Conservation (phyloP, 2,329 filamentous ascomycete genomes). For the Fusarium tuaranense region DNA sequence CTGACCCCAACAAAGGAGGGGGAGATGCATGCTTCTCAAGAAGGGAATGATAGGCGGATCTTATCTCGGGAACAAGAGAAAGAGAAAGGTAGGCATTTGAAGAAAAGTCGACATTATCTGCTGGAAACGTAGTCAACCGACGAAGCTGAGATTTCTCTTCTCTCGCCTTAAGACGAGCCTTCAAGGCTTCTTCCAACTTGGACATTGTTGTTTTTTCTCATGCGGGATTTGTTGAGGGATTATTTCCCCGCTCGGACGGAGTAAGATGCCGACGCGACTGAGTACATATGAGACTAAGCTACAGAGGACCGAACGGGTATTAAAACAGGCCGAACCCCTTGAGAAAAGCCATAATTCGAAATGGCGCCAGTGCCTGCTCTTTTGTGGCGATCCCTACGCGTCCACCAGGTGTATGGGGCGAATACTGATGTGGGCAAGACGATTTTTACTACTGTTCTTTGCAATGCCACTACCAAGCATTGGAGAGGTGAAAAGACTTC, state of each 20-base stretch:
- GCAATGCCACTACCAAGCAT: constrained; percentile 67
- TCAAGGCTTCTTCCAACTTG: constrained; percentile 46
- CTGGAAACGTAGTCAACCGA: constrained; percentile 68
- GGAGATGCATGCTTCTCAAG: constrained; percentile 43
- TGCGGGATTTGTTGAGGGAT: constrained; percentile 31
- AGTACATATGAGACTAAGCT: too few species aligned
- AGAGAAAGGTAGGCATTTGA: constrained; percentile 87
- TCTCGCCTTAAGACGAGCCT: constrained; percentile 45
- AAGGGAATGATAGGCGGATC: constrained; percentile 71
- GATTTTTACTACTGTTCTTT: constrained; percentile 79
- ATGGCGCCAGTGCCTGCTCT: constrained; percentile 67
- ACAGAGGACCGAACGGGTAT: constrained; percentile 1
- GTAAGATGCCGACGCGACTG: constrained; percentile 1
- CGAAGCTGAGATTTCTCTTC: constrained; percentile 54
- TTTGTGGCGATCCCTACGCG: constrained; percentile 75
- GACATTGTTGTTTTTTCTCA: constrained; percentile 17
- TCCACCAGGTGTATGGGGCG: constrained; percentile 83
- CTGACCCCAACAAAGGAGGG: constrained; percentile 57
- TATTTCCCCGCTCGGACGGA: constrained; percentile 14
- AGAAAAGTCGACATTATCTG: constrained; percentile 79
- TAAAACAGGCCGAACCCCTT: constrained; percentile 17
- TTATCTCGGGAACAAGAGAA: constrained; percentile 61
- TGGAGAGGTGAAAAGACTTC: constrained; percentile 60
- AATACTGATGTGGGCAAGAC: constrained; percentile 91
- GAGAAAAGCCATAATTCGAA: background rate